Evolutionary conservation across 306 rosid species (phyloP), one percentile per base, ranked within the genome.

Genomic region (Lagenaria siceraria): DNA sequence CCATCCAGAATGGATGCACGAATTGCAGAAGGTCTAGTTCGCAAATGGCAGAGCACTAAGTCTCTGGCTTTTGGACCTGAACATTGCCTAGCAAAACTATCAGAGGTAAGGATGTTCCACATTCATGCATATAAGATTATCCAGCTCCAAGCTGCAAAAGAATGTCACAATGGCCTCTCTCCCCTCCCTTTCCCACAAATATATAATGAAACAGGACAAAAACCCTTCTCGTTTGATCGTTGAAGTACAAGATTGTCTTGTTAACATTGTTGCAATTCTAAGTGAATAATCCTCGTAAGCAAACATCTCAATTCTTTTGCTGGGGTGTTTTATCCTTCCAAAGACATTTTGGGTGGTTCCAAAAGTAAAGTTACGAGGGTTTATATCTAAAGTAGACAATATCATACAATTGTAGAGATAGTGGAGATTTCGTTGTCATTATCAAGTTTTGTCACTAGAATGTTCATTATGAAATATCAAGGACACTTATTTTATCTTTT

Each of bases 21-120:
- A 84, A 81, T 87, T 86, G 99, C 99, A 21, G 99, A 92, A 87
- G 86, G 80, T 84, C 78, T 95, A 24, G 99, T 95, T 79, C 92
- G 89, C 68, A 87, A 89, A 81, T 92, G 99, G 99, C 99, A 95
- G 80, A 80, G 79, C 77, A 85, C 92, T 24, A 95, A 92, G 85
- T 92, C 97, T 65, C 86, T 81, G 79, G 99, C 97, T 59, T 95
- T 95, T 80, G 97, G 99, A 84, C 90, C 97, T 51, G 92, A 83
- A 55, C 99, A 92, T 86, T 66, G 71, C 58, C 75, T 90, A 25
- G 91, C 49, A 74, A 90, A 87, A 79, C 81, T 92, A 85, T 84
- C 86, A 10, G 93, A 89, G 96, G 99, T 89, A 83, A 61, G 77
- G 17, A 66, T 77, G 75, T 64, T 75, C 46, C 60, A 29, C 65